phyloP scores from a whole-genome alignment of 345 rosid species.

The Mallotus nudiflorus region DNA sequence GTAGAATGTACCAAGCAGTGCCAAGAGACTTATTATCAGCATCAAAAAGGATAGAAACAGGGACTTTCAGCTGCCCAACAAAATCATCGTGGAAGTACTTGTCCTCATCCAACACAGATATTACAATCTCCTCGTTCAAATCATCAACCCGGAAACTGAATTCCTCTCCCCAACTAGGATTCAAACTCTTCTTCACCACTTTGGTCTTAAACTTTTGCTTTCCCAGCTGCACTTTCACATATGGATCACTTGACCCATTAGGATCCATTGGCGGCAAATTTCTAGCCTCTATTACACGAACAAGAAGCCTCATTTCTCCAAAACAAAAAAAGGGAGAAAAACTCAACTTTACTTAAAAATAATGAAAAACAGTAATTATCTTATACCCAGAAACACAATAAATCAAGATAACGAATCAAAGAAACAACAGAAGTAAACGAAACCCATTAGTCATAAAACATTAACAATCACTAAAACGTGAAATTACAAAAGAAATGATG shows the following conservation, averaged over 20 bases:
- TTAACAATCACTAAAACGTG: not conserved
- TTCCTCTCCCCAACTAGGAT: constrained; percentile 91
- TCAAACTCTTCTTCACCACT: constrained; percentile 84
- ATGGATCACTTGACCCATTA: constrained; percentile 91
- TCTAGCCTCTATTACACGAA: constrained; percentile 76
- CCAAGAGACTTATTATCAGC: constrained; percentile 76
- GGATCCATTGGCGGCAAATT: constrained; percentile 86
- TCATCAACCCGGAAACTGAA: constrained; percentile 92
- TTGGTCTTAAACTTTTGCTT: constrained; percentile 70
- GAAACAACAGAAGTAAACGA: not conserved
- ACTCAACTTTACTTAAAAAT: constrained; percentile 1
- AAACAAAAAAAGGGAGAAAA: not conserved
- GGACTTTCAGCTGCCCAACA: constrained; percentile 66
- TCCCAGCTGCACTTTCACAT: constrained; percentile 79
- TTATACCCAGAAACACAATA: not conserved
- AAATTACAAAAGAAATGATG: not conserved
- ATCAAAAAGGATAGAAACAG: constrained; percentile 70
- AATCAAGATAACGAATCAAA: not conserved
- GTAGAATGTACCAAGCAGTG: constrained; percentile 70
- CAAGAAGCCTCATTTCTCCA: constrained; percentile 65
- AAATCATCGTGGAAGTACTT: constrained; percentile 87
- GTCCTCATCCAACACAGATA: constrained; percentile 85
- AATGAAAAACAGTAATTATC: not conserved
- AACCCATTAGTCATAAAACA: not conserved
- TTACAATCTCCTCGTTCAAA: constrained; percentile 74